A percentile compares a stretch with the other conserved stretches of the same genome.
Conservation (phyloP, 2,329 filamentous ascomycete species). For the Exophiala lecanii-corni region DNA sequence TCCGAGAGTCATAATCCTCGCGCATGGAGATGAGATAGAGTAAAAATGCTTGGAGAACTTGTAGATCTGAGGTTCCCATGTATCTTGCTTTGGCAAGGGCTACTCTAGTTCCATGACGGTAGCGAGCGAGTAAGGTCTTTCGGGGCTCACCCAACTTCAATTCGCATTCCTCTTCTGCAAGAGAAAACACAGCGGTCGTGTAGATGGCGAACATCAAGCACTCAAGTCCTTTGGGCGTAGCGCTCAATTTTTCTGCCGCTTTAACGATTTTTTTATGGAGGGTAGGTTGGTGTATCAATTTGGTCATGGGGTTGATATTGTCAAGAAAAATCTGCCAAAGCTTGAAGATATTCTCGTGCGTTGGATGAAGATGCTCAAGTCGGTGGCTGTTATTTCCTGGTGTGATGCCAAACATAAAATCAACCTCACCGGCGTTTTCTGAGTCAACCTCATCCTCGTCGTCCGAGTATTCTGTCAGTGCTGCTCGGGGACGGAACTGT, state of each 20-base stretch:
- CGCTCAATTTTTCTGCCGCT: conserved; percentile 42
- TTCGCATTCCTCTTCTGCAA: conserved; percentile 36
- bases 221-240: conserved; percentile 40
- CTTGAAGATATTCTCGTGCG: conserved; percentile 48
- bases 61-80: conserved; percentile 56
- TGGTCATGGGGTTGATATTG: conserved; percentile 69
- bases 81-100: conserved; percentile 60
- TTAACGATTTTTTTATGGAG: conserved; percentile 62
- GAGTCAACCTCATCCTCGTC: conserved; percentile 25
- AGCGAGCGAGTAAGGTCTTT: conserved; percentile 46
- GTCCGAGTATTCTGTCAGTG: conserved; percentile 24
- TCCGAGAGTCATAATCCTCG: conserved; percentile 40
- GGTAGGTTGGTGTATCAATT: conserved; percentile 67
- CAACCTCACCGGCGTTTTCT: conserved; percentile 17
- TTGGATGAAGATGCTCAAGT: conserved; percentile 27
- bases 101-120: conserved; percentile 60
- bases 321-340: conserved; percentile 73
- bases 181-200: conserved; percentile 51
- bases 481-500: conserved; percentile 19
- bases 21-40: conserved; percentile 56
- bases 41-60: conserved; percentile 59
- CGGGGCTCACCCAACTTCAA: conserved; percentile 53
- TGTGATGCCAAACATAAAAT: conserved; percentile 25
- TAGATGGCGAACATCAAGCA: conserved; percentile 58
- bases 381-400: conserved; percentile 13